phyloP scores from a whole-genome alignment of 2,329 filamentous ascomycete genomes.

The Xylariaceae sp. region DNA sequence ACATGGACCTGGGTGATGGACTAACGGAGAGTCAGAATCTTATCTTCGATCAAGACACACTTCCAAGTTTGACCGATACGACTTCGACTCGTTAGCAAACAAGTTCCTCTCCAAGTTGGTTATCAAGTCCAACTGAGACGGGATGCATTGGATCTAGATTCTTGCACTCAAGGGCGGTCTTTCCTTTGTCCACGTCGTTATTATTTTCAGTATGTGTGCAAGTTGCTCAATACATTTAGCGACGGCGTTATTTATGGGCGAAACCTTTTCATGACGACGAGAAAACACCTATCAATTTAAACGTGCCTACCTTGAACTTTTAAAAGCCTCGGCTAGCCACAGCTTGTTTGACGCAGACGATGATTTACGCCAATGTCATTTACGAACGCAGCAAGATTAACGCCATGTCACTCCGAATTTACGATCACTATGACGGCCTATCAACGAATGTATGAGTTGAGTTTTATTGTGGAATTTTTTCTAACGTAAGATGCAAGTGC shows the following conservation, averaged over 20 bases:
- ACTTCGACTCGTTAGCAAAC: conserved; percentile 94
- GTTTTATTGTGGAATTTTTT: conserved; percentile 25
- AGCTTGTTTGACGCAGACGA: conserved; percentile 30
- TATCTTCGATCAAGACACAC: conserved; percentile 79
- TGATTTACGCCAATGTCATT: conserved; percentile 31
- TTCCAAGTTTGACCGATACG: conserved; percentile 80
- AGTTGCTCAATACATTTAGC: conserved; percentile 40
- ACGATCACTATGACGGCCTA: conserved; percentile 32
- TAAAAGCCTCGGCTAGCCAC: conserved; percentile 31
- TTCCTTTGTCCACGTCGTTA: conserved; percentile 32
- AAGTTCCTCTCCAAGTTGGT: conserved; percentile 96
- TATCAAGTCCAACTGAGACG: conserved; percentile 75
- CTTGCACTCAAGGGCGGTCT: conserved; percentile 19
- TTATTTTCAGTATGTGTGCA: conserved; percentile 31
- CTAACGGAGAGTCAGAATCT: conserved; percentile 61
- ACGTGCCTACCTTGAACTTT: conserved; percentile 28
- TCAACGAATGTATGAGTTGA: conserved; percentile 37
- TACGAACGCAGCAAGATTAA: conserved; percentile 19
- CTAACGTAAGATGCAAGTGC: conserved; percentile 31
- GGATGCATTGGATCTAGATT: conserved; percentile 7
- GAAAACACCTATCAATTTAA: conserved; percentile 27
- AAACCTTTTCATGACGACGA: conserved; percentile 36
- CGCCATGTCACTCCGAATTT: conserved; percentile 33
- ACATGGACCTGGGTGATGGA: conserved; percentile 1
- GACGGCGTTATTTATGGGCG: conserved; percentile 41